phyloP scores from a whole-genome alignment of 2,329 filamentous ascomycete species.

The Pseudocercospora vitis region DNA sequence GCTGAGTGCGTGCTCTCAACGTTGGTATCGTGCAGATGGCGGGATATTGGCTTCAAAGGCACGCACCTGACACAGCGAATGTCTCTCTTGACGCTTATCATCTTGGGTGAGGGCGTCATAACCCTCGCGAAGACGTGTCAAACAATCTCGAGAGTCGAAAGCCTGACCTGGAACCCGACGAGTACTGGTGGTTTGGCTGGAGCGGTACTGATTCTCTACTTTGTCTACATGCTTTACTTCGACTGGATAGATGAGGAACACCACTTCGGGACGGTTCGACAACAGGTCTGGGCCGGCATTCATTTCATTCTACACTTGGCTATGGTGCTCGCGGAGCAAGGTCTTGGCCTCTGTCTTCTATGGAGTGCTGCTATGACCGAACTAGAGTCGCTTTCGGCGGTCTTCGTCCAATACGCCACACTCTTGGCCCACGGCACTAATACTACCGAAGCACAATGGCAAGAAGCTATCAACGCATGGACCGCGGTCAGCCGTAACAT shows the following conservation, averaged over 20 bases:
- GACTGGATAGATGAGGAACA: slow-evolving; percentile 23
- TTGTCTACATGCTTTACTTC: slow-evolving; percentile 33
- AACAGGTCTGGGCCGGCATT: slow-evolving; percentile 30
- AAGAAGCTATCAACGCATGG: not conserved
- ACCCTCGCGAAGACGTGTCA: slow-evolving; percentile 34
- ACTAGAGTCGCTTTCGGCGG: too few relatives aligned
- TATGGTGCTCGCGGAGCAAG: slow-evolving; percentile 22
- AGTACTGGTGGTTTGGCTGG: too few relatives aligned
- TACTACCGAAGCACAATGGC: too few relatives aligned
- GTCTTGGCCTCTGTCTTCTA: slow-evolving; percentile 36
- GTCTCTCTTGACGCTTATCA: slow-evolving; percentile 42
- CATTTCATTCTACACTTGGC: slow-evolving; percentile 30
- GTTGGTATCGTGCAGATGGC: slow-evolving; percentile 36
- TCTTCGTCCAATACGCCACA: too few relatives aligned
- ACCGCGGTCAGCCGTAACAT: not conserved
- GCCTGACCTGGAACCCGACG: slow-evolving; percentile 40
- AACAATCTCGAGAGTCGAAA: slow-evolving; percentile 33
- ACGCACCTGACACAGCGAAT: slow-evolving; percentile 42
- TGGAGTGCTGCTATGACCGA: slow-evolving; percentile 38
- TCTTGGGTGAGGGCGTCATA: slow-evolving; percentile 44
- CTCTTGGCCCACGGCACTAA: too few relatives aligned
- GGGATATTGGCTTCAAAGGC: slow-evolving; percentile 41
- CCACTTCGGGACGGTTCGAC: slow-evolving; percentile 29
- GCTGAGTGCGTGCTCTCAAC: slow-evolving; percentile 37
- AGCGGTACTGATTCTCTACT: slow-evolving; percentile 37